Conservation (phyloP, 768 basidiomycete species). For the Ramaria rubella region DNA sequence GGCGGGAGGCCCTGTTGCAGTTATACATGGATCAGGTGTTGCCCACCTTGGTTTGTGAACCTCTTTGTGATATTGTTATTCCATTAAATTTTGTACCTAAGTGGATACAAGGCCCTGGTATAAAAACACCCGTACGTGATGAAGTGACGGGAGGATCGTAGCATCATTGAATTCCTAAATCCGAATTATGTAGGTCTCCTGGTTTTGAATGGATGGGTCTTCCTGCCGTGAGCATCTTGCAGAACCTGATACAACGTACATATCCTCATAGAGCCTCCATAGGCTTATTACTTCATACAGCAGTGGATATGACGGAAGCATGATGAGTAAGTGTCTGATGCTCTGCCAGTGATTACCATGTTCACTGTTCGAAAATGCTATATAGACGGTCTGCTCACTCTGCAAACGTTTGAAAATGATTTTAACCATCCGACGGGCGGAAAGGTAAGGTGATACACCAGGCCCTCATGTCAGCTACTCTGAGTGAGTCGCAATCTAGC, state of each 20-base stretch:
- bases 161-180: no score
- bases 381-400: constrained; percentile 25
- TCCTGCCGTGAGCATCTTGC: constrained; percentile 44
- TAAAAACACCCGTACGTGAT: no score
- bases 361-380: not conserved
- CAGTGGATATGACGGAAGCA: constrained; percentile 29
- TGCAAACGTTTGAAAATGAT: constrained; percentile 21
- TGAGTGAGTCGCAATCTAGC: constrained; percentile 5
- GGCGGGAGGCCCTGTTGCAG: no score
- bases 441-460: constrained; percentile 2
- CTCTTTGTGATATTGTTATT: no score
- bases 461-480: not conserved
- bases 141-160: no score
- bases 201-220: constrained; percentile 60
- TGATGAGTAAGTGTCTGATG: constrained; percentile 22
- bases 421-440: constrained; percentile 25
- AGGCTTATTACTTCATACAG: constrained; percentile 22
- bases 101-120: no score
- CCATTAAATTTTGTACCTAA: no score
- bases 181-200: no score
- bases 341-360: not conserved
- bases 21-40: no score
- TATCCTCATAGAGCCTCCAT: not conserved
- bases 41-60: no score
- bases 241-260: not conserved